phyloP scores from a whole-genome alignment of 768 basidiomycete genomes.

The Collybiopsis luxurians region DNA sequence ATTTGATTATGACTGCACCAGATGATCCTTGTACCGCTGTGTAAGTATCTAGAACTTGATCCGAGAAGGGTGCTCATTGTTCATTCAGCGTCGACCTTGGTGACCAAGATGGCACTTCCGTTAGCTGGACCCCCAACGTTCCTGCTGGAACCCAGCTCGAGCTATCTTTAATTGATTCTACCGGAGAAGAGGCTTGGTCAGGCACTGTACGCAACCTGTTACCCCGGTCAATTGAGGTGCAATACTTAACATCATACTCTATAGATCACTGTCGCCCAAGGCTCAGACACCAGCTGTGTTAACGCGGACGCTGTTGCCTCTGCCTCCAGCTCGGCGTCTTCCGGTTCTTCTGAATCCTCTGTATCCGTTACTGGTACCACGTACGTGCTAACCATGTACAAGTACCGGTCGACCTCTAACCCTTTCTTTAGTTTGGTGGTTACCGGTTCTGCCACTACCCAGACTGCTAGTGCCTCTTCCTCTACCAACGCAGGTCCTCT shows the following conservation, averaged over 20 bases:
- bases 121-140: constrained; percentile 46
- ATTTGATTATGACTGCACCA: constrained; percentile 51
- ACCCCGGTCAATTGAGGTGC: constrained; percentile 9
- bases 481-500: constrained; percentile 27
- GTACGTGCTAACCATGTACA: constrained; percentile 11
- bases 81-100: constrained; percentile 55
- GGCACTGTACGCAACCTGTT: constrained; percentile 40
- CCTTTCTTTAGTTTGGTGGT: constrained; percentile 17
- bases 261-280: constrained; percentile 38
- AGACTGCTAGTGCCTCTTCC: constrained; percentile 9
- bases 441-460: constrained; percentile 14
- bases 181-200: constrained; percentile 67
- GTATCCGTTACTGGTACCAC: constrained; percentile 9
- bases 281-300: constrained; percentile 26
- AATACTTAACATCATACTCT: not conserved
- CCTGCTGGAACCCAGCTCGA: constrained; percentile 45
- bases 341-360: constrained; percentile 16
- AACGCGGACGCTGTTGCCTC: not conserved
- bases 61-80: constrained; percentile 2
- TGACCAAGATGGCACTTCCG: constrained; percentile 41
- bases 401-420: not conserved
- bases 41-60: constrained; percentile 41
- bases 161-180: constrained; percentile 52
- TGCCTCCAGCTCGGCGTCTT: constrained; percentile 22
- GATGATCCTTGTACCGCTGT: constrained; percentile 56